These are phyloP conservation scores for Metschnikowia sp. DNA, from an alignment of 805 yeast species.

Conservation along the genomic window DNA sequence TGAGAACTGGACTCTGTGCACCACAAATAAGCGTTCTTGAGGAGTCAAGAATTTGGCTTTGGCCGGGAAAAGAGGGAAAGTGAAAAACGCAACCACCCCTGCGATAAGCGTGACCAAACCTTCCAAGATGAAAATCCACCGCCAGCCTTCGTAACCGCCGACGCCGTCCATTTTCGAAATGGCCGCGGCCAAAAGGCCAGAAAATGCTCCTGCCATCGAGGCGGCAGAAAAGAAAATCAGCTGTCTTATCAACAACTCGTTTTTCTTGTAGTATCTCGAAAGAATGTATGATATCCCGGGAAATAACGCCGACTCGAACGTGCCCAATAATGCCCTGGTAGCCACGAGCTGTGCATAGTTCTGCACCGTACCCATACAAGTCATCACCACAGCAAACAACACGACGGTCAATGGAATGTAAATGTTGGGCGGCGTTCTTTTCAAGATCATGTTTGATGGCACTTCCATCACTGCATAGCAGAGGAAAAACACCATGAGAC, in stretches of 20 bases:
- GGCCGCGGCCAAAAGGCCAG: constrained; percentile 69
- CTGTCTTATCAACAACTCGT: constrained; percentile 67
- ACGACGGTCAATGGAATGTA: constrained; percentile 62
- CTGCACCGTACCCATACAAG: constrained; percentile 62
- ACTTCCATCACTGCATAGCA: constrained; percentile 67
- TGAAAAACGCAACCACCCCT: constrained; percentile 6
- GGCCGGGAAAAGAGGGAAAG: constrained; percentile 12
- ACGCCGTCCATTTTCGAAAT: constrained; percentile 51
- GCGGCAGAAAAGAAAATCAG: constrained; percentile 69
- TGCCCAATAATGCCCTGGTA: constrained; percentile 63
- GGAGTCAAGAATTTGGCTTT: constrained; percentile 10
- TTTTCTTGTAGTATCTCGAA: constrained; percentile 60
- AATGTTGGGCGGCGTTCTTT: constrained; percentile 56
- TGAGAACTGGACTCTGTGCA: constrained; percentile 9
- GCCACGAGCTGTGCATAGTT: constrained; percentile 58
- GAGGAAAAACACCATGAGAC: constrained; percentile 67
- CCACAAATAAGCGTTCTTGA: constrained; percentile 14
- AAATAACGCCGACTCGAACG: constrained; percentile 68
- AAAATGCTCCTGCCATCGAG: constrained; percentile 75
- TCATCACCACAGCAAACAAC: constrained; percentile 59
- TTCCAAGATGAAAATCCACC: constrained; percentile 18
- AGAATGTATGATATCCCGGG: constrained; percentile 73
- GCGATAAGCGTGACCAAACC: constrained; percentile 13
- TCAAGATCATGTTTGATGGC: constrained; percentile 59
- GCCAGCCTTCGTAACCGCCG: constrained; percentile 18